Conservation (phyloP, 2,329 filamentous ascomycete species). For the Claviceps purpurea region DNA sequence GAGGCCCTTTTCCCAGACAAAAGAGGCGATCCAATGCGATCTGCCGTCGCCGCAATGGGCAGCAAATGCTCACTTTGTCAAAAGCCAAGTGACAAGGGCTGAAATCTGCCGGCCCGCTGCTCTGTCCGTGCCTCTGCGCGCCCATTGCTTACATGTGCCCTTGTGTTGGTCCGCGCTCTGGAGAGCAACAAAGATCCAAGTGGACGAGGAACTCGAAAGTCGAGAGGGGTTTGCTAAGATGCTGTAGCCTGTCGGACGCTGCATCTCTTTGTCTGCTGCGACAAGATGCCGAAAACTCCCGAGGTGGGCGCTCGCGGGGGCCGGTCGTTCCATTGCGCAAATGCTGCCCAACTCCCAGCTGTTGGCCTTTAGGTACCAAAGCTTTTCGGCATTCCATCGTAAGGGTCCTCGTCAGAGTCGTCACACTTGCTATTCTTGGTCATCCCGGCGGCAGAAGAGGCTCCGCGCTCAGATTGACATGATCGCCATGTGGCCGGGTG, state of each 20-base stretch:
- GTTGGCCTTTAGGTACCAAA: neutral
- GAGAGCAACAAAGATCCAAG: too few species aligned
- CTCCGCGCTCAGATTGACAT: neutral
- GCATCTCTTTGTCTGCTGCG: neutral
- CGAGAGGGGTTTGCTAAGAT: too few species aligned
- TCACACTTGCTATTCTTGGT: neutral
- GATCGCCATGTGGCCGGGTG: neutral
- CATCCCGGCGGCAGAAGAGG: neutral
- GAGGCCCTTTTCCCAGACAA: too few species aligned
- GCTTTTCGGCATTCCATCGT: neutral
- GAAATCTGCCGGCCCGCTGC: neutral
- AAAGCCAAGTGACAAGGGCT: too few species aligned
- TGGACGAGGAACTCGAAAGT: too few species aligned
- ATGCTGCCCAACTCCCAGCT: slow-evolving; percentile 4
- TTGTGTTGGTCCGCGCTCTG: too few species aligned
- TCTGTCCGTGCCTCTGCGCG: neutral
- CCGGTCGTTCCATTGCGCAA: neutral
- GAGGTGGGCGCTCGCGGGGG: too few species aligned
- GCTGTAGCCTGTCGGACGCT: neutral
- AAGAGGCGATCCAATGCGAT: too few species aligned
- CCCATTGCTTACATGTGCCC: neutral
- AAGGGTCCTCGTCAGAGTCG: neutral
- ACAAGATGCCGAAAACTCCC: too few species aligned
- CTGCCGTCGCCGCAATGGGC: too few species aligned
- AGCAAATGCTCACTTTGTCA: too few species aligned